Evolutionary conservation across 352 stramenopile species (phyloP).

Genomic region (Globisporangium takayamanum): DNA sequence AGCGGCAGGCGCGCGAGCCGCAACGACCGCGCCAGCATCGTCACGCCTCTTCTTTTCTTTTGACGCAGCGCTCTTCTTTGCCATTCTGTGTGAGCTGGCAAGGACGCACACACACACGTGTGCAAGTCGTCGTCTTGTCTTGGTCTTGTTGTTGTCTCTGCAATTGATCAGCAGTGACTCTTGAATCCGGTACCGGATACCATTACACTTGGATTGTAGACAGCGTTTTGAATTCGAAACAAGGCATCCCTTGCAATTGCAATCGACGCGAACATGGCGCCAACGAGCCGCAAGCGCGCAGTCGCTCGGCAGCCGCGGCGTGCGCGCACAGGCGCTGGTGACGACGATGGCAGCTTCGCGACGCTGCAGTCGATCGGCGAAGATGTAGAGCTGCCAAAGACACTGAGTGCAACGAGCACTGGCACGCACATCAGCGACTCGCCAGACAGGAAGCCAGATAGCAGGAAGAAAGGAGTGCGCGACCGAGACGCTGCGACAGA

Average conservation of each 20-base stretch:
- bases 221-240: slow-evolving; percentile 4
- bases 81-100: neutral
- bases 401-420: slow-evolving; percentile 20
- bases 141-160: neutral
- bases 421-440: slow-evolving; percentile 24
- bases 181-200: too few species aligned
- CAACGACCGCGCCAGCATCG: neutral
- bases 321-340: slow-evolving; percentile 11
- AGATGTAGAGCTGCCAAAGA: slow-evolving; percentile 38
- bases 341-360: slow-evolving; percentile 10
- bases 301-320: slow-evolving; percentile 15
- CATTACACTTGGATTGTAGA: neutral
- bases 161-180: too few species aligned
- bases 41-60: slow-evolving; percentile 7
- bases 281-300: slow-evolving; percentile 18
- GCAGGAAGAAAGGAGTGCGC: slow-evolving; percentile 27
- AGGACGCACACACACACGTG: too few species aligned
- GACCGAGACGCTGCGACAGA: slow-evolving; percentile 11
- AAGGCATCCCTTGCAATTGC: neutral
- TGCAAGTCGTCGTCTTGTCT: neutral
- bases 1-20: neutral
- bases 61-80: slow-evolving; percentile 5
- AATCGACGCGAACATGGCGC: slow-evolving; percentile 7
- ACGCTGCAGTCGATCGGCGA: slow-evolving; percentile 52
- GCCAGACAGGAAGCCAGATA: slow-evolving; percentile 20